Conservation (phyloP, 192 early-diverging fungal genomes). For the Entomortierella parvispora region DNA sequence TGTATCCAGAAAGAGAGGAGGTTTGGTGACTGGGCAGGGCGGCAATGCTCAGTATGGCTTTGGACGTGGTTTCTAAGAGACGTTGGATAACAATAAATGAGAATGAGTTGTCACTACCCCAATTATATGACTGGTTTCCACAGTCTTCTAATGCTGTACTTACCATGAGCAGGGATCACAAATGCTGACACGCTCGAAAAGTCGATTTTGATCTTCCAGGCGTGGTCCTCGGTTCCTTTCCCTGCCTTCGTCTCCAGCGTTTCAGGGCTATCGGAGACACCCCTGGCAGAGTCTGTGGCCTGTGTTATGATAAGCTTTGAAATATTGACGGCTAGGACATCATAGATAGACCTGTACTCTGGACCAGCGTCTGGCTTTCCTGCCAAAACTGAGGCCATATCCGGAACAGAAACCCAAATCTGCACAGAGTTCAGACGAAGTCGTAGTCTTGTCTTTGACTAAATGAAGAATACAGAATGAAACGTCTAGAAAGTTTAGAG, state of each 20-base stretch:
- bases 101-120: no score
- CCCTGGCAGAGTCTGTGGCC: background rate
- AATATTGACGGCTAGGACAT: slow-evolving; percentile 30
- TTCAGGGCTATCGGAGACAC: background rate
- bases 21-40: slow-evolving; percentile 21
- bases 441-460: slow-evolving; percentile 24
- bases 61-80: slow-evolving; percentile 28
- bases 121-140: no score
- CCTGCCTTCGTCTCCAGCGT: background rate
- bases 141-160: no score
- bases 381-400: slow-evolving; percentile 18
- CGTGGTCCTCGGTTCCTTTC: background rate
- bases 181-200: slow-evolving; percentile 32
- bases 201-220: slow-evolving; percentile 28
- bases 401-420: slow-evolving; percentile 42
- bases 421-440: slow-evolving; percentile 43
- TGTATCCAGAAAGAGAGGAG: slow-evolving; percentile 20
- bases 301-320: slow-evolving; percentile 33
- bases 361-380: slow-evolving; percentile 32
- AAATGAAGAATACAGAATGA: background rate
- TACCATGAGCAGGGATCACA: slow-evolving; percentile 39
- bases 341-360: slow-evolving; percentile 39
- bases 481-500: background rate
- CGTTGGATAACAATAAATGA: slow-evolving; percentile 22
- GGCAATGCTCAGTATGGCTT: slow-evolving; percentile 34